Evolutionary conservation across 495 filamentous ascomycete genomes (phyloP).

Genomic region (Clohesyomyces aquaticus): DNA sequence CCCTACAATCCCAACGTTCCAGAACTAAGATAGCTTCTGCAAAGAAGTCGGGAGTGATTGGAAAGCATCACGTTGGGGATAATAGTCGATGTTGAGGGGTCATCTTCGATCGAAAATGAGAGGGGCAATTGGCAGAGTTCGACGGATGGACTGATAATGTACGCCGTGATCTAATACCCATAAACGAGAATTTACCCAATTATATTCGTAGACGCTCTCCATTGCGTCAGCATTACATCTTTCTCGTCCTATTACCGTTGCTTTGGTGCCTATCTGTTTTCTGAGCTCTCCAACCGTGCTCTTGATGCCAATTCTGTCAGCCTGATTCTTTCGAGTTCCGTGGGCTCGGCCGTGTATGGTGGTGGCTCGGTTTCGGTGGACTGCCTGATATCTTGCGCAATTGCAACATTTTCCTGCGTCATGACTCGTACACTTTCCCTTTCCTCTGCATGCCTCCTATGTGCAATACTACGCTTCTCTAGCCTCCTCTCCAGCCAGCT

Average conservation of each 20-base stretch:
- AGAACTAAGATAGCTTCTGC: no score
- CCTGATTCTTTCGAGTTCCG: conserved; percentile 1
- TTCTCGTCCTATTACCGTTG: neutral
- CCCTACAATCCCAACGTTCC: conserved; percentile 18
- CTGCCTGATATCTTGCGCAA: neutral
- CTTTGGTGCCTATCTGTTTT: no score
- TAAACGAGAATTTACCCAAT: no score
- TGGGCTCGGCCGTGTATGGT: neutral
- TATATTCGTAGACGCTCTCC: no score
- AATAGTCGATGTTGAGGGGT: no score
- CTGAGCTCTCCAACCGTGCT: no score
- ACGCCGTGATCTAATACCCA: no score
- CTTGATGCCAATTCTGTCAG: neutral
- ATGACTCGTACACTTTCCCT: neutral
- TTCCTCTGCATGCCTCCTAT: neutral
- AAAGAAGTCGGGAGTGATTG: no score
- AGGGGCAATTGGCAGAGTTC: no score
- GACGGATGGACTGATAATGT: no score
- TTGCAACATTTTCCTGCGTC: neutral
- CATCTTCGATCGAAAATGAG: no score
- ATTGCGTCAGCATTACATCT: neutral
- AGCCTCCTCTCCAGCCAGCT: neutral
- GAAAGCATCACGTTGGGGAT: neutral
- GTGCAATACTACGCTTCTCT: neutral
- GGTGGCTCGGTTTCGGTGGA: neutral